Base-by-base conservation (phyloP, 305 asterid genomes). In the Andrographis paniculata region DNA sequence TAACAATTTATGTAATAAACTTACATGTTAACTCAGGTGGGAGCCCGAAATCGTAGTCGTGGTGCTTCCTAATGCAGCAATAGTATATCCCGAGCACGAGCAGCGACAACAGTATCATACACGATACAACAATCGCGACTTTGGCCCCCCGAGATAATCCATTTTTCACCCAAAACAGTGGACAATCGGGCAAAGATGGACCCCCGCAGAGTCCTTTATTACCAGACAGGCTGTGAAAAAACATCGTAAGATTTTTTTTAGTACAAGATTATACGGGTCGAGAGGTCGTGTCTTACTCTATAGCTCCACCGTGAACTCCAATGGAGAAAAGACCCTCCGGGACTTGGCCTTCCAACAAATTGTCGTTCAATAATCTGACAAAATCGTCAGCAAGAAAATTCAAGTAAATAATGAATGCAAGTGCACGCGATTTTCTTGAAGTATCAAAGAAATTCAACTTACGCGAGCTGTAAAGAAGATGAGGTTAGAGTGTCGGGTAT, bases 281-380 rank as follows among this genome's bases (percentile, higher is more conserved):
- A n/a, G n/a, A n/a, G 14, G 2, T 5, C 37, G 14, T 31, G 37
- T 13, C 42, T 37, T 87, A 91, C 99, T 91, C 96, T 65, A 91
- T 80, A 46, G 80, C 71, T 62, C 99, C 99, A 52, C 99, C 96
- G 35, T 70, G 99, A 61, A 87, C 88, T 50, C 96, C 99, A 55
- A 91, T 69, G 8, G 99, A 87, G 45, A 74, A 84, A 56, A 91
- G 81, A 45, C 73, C 87, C 72, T 77, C 89, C 0, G 96, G 84
- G 15, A 91, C 99, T 68, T 50, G 78, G 23, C 99, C 99, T 65
- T 72, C 83, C 60, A 91, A 61, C 53, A 59, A 72, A 68, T 91
- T 91, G 35, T 65, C 75, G 52, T 91, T 73, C 71, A 91, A 66
- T 40, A 73, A 53, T 78, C 99, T 91, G 74, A 53, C 22, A 57